A percentile compares a stretch with the other conserved stretches of the same genome.
These are phyloP conservation scores for Penicillium freii DNA, from an alignment of 2,329 filamentous ascomycete species.

Conservation along the genomic window DNA sequence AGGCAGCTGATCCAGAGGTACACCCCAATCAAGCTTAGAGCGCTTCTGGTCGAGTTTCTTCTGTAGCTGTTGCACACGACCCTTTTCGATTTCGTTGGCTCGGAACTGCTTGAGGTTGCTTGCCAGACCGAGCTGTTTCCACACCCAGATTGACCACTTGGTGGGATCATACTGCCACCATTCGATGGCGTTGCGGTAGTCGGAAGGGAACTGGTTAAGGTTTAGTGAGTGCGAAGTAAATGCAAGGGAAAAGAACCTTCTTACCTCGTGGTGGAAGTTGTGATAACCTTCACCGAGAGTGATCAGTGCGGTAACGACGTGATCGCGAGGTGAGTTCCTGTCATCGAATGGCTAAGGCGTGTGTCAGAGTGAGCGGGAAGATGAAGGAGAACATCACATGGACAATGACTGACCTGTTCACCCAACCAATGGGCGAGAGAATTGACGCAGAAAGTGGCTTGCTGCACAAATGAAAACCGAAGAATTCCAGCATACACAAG, in stretches of 20 bases:
- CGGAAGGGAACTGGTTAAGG: slow-evolving; percentile 63
- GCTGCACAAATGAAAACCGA: slow-evolving; percentile 79
- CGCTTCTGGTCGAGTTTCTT: slow-evolving; percentile 92
- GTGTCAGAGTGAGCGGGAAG: not conserved
- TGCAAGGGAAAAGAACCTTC: not conserved
- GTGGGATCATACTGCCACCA: slow-evolving; percentile 87
- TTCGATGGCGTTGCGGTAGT: slow-evolving; percentile 82
- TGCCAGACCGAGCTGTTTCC: slow-evolving; percentile 80
- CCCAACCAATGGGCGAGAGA: slow-evolving; percentile 82
- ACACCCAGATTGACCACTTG: slow-evolving; percentile 73
- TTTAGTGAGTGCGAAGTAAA: not conserved
- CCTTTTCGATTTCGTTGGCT: slow-evolving; percentile 88
- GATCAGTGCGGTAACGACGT: slow-evolving; percentile 75
- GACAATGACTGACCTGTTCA: slow-evolving; percentile 54
- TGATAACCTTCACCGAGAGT: slow-evolving; percentile 84
- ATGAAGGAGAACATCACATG: no score
- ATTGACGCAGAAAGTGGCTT: slow-evolving; percentile 88
- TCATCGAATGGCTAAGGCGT: slow-evolving; percentile 66
- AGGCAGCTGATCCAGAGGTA: slow-evolving; percentile 78
- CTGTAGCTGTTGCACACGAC: slow-evolving; percentile 80
- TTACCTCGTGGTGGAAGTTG: slow-evolving; percentile 78
- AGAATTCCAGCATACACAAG: slow-evolving; percentile 79
- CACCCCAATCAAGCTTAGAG: slow-evolving; percentile 77
- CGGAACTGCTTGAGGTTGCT: slow-evolving; percentile 90
- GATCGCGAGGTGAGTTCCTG: slow-evolving; percentile 80